Conservation (phyloP, 768 basidiomycete species). For the Lentinus brumalis region DNA sequence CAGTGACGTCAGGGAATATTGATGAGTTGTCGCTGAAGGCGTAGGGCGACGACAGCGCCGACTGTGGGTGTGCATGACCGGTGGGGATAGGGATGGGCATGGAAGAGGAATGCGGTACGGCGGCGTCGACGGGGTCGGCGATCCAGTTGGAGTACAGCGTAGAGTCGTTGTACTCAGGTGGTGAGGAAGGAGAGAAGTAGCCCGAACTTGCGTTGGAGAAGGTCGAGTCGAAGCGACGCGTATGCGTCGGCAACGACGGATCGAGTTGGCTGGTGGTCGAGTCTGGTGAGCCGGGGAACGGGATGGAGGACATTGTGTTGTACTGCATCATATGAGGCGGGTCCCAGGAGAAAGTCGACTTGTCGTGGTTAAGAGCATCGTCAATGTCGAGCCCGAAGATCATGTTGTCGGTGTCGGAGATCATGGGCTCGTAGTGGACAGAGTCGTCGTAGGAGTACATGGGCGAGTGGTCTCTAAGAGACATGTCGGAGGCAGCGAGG, state of each 20-base stretch:
- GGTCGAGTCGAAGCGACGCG: conserved; percentile 28
- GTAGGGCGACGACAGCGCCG: conserved; percentile 45
- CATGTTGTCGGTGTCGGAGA: conserved; percentile 51
- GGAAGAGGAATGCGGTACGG: conserved; percentile 38
- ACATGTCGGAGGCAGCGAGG: conserved; percentile 29
- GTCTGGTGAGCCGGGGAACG: conserved; percentile 43
- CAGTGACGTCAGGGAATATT: conserved; percentile 47
- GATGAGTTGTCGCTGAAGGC: conserved; percentile 47
- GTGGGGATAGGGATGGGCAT: conserved; percentile 64
- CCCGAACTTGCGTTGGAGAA: conserved; percentile 28
- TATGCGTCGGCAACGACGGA: conserved; percentile 36
- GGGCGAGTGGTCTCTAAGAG: conserved; percentile 31
- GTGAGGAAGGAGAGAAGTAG: conserved; percentile 36
- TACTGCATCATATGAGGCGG: conserved; percentile 38
- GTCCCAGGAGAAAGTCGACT: conserved; percentile 36
- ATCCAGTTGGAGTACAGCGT: conserved; percentile 60
- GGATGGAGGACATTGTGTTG: conserved; percentile 40
- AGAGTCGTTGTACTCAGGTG: conserved; percentile 42
- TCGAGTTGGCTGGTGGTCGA: conserved; percentile 44
- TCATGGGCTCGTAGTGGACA: conserved; percentile 34
- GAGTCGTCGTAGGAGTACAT: conserved; percentile 30
- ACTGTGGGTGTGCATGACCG: conserved; percentile 26
- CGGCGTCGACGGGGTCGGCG: conserved; percentile 53
- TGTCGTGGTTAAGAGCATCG: conserved; percentile 37
- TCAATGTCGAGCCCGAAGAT: conserved; percentile 67